Evolutionary conservation across 352 stramenopile species (phyloP).

Genomic region (Pythium rishiriense): DNA sequence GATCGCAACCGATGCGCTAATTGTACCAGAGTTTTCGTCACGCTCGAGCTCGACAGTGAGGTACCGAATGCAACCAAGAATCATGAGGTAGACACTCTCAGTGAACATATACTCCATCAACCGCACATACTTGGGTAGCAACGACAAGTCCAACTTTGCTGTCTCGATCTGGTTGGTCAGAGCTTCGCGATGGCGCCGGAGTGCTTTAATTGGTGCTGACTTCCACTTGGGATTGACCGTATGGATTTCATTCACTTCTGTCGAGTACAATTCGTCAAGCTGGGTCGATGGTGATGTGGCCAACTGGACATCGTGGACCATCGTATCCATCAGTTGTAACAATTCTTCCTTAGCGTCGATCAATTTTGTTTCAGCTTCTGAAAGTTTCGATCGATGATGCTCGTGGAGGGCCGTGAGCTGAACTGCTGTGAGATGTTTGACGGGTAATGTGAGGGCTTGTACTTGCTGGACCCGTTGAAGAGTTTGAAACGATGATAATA

Average conservation of each 20-base stretch:
- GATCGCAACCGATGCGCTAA: conserved; percentile 57
- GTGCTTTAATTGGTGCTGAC: conserved; percentile 50
- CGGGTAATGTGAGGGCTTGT: conserved; percentile 39
- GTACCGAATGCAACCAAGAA: conserved; percentile 42
- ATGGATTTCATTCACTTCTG: conserved; percentile 45
- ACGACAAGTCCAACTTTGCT: conserved; percentile 42
- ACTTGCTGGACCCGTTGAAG: conserved; percentile 48
- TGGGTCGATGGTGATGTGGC: conserved; percentile 42
- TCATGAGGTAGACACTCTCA: conserved; percentile 68
- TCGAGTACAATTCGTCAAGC: conserved; percentile 51
- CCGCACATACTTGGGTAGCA: conserved; percentile 54
- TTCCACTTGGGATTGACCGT: conserved; percentile 60
- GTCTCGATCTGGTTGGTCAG: conserved; percentile 44
- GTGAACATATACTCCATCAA: conserved; percentile 75
- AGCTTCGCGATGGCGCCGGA: conserved; percentile 36
- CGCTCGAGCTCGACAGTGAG: conserved; percentile 35
- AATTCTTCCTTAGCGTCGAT: conserved; percentile 70
- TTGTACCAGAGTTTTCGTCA: conserved; percentile 41
- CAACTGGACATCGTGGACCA: conserved; percentile 49
- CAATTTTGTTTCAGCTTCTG: conserved; percentile 49
- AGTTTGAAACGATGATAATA: conserved; percentile 39
- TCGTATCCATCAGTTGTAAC: conserved; percentile 44
- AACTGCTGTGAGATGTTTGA: conserved; percentile 31
- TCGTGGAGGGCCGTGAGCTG: conserved; percentile 43
- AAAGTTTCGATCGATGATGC: conserved; percentile 43